Evolutionary conservation across 352 stramenopile species (phyloP), one percentile per base, ranked within the genome.

Genomic region (Phytopythium ostracodes): DNA sequence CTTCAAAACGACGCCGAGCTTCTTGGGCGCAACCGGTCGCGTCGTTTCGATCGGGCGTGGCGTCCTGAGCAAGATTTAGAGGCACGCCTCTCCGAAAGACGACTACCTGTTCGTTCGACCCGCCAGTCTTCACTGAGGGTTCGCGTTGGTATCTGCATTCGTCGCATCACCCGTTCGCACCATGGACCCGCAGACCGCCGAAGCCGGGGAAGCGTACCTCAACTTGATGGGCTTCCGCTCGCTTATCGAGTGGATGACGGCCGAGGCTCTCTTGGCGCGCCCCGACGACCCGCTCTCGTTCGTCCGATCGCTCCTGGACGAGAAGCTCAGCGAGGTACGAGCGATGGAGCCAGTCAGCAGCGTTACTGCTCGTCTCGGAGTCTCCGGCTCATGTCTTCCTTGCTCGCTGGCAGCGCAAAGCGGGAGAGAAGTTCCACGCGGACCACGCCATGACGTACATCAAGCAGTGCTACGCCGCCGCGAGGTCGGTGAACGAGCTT

Each of bases 221-320:
- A 91, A 92, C 56, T 75, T 73, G 18, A 89, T 95, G 62, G 88
- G 90, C 59, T 97, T 96, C 63, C 90, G 89, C 53, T 93, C 87
- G 50, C 76, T 97, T 47, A 92, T 96, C 63, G 90, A 97, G 71
- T 97, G 87, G 85, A 68, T 97, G 67, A 97, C 89, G 29, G 90
- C 90, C 2, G 90, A 97, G 56, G 76, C 85, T 31, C 74, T 97
- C 55, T 60, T 96, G 33, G 87, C 84, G 20, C 76, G 88, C 47
- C 88, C 90, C 0, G 84, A 96, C 22, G 90, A 97, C 62, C 90
- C 90, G 20, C 63, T 97, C n/a, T 72, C 66, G 12, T 96, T 96
- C 59, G 77, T 96, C 25, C 77, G 81, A 25, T 72, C 81, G 15
- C 73, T 96, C 43, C 63, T 94, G 18, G 81, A 94, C 46, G 81